phyloP scores from a whole-genome alignment of 1,284 basidiomycete genomes.

The Malassezia cuniculi region DNA sequence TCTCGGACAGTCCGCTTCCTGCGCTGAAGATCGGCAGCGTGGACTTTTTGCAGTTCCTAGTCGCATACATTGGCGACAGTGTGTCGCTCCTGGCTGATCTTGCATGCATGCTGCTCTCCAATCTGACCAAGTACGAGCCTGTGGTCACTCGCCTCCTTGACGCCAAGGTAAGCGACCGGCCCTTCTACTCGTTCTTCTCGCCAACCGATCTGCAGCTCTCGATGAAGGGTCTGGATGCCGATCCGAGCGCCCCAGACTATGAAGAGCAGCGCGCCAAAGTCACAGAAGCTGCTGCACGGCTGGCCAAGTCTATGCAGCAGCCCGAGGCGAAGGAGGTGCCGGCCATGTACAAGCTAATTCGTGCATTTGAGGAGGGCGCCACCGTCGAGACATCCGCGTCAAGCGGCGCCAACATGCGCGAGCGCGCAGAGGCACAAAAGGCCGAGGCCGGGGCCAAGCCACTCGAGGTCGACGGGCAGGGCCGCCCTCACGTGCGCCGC shows the following conservation, averaged over 20 bases:
- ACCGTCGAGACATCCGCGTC: conserved; percentile 26
- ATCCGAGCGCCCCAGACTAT: conserved; percentile 31
- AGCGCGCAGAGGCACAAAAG: conserved; percentile 17
- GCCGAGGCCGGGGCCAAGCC: conserved; percentile 7
- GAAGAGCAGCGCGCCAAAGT: conserved; percentile 26
- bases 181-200: conserved; percentile 36
- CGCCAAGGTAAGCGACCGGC: conserved; percentile 47
- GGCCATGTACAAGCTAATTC: conserved; percentile 34
- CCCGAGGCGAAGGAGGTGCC: conserved; percentile 21
- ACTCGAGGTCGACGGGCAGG: conserved; percentile 23
- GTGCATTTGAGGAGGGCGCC: conserved; percentile 43
- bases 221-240: conserved; percentile 35
- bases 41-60: conserved; percentile 67
- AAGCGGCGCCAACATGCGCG: conserved; percentile 34
- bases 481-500: conserved; percentile 29
- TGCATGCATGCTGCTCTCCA: conserved; percentile 90
- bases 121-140: conserved; percentile 67
- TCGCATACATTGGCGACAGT: conserved; percentile 79
- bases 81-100: conserved; percentile 81
- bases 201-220: conserved; percentile 26
- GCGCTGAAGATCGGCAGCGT: conserved; percentile 58
- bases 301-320: conserved; percentile 23
- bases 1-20: conserved; percentile 70
- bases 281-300: conserved; percentile 21
- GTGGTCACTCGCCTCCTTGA: conserved; percentile 59